These are phyloP conservation scores for Cyclocybe cylindracea DNA, from an alignment of 768 basidiomycete species.

Conservation along the genomic window DNA sequence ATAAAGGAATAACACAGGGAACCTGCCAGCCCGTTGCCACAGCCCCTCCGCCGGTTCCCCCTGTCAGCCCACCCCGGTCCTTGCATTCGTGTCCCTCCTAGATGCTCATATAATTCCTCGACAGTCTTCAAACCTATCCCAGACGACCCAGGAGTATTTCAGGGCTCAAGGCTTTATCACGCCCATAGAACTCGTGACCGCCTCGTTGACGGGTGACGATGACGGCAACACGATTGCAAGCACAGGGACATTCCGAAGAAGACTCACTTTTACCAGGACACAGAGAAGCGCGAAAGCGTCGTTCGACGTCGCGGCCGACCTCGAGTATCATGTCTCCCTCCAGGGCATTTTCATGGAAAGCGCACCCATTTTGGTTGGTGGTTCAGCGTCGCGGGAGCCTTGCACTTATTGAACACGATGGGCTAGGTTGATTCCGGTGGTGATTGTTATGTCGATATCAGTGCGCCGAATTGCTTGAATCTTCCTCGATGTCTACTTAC, in stretches of 20 bases:
- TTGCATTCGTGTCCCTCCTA: too few species aligned
- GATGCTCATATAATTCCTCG: too few species aligned
- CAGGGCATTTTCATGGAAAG: constrained; percentile 19
- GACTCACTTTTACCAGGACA: constrained; percentile 14
- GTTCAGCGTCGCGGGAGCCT: neutral
- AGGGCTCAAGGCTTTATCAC: neutral
- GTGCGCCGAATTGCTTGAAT: constrained; percentile 37
- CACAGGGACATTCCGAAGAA: constrained; percentile 14
- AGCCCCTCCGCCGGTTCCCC: too few species aligned
- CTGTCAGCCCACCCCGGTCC: too few species aligned
- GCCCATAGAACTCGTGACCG: constrained; percentile 8
- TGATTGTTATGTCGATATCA: constrained; percentile 63
- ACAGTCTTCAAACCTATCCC: too few species aligned
- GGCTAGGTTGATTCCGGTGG: constrained; percentile 71
- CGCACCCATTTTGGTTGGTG: constrained; percentile 48
- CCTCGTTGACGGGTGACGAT: neutral
- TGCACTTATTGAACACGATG: constrained; percentile 6
- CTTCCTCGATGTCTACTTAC: constrained; percentile 8
- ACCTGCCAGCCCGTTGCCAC: too few species aligned
- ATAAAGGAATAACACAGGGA: neutral
- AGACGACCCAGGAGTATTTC: too few species aligned
- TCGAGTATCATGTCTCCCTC: constrained; percentile 2
- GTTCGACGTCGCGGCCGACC: constrained; percentile 3
- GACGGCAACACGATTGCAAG: constrained; percentile 11
- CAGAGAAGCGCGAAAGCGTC: neutral